Base-by-base conservation (phyloP, 2,329 filamentous ascomycete species). In the Claviceps sp. region DNA sequence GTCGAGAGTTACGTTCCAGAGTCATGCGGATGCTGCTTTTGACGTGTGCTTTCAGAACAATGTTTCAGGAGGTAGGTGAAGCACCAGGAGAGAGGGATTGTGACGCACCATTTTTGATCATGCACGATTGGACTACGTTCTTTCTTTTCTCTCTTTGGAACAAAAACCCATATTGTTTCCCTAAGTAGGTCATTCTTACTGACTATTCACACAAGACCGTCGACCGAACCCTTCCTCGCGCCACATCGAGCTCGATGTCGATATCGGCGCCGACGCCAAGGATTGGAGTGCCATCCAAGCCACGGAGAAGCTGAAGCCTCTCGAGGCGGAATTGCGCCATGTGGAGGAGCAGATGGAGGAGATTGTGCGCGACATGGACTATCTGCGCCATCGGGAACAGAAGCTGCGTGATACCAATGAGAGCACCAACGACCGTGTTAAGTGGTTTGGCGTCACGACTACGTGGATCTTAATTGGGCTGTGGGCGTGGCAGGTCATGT, bases 371-470 rank as follows among this genome's bases (percentile, higher is more conserved):
- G 91, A 97, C 77, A 95, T 98, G 91, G 91, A 97, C 58, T 98
- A 97, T 72, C 80, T 98, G 62, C 81, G 93, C 59, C 63, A 70
- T 41, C 81, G 93, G 62, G 93, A 98, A 77, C 89, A 95, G 79
- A 95, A 88, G 76, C 79, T 98, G 62, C 79, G 93, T 67, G 91
- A 98, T 73, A 98, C 93, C 61, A 98, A 98, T 71, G 93, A 98
- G 84, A 97, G 91, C 77, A 98, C 93, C 59, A 98, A 98, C 73
- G 93, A 86, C 72, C 82, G 93, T 54, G 93, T 98, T 64, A 98
- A 97, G 77, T 97, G 88, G 89, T 98, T 98, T 71, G 91, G 91
- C 48, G 83, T 96, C 67, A 82, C 84, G 58, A 97, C 91, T 30
- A 97, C 95, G 73, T 85, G 88, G 56, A 84, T 96, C 76, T 74